phyloP scores from a whole-genome alignment of 441 rosid species.

The Populus hybrid region DNA sequence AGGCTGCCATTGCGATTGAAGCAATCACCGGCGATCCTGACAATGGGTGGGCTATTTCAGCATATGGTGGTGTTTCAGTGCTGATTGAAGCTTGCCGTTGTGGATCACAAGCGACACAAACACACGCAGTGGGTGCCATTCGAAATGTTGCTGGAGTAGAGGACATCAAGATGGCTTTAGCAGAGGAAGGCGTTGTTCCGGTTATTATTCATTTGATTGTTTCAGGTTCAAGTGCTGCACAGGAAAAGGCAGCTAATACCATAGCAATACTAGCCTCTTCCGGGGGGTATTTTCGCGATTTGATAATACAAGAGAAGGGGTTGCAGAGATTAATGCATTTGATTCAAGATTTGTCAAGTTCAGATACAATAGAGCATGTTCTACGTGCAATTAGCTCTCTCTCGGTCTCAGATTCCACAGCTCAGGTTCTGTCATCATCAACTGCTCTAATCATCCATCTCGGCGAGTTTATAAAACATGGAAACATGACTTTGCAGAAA shows the following conservation, averaged over 20 bases:
- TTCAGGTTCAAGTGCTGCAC: slow-evolving; percentile 34
- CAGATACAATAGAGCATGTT: slow-evolving; percentile 47
- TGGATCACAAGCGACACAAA: slow-evolving; percentile 46
- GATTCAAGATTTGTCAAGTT: slow-evolving; percentile 38
- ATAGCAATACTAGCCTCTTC: slow-evolving; percentile 55
- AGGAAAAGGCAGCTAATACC: slow-evolving; percentile 53
- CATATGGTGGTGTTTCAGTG: slow-evolving; percentile 58
- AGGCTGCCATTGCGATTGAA: slow-evolving; percentile 63
- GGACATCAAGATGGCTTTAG: slow-evolving; percentile 52
- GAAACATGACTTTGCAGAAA: slow-evolving; percentile 48
- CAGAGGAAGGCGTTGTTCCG: slow-evolving; percentile 70
- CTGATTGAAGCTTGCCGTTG: slow-evolving; percentile 66
- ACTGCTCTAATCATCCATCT: slow-evolving; percentile 52
- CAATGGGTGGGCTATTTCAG: slow-evolving; percentile 68
- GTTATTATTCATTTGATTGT: slow-evolving; percentile 46
- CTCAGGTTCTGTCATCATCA: slow-evolving; percentile 51
- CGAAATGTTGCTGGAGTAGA: slow-evolving; percentile 56
- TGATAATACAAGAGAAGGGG: slow-evolving; percentile 60
- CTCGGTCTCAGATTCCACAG: slow-evolving; percentile 29
- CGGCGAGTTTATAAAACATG: slow-evolving; percentile 62
- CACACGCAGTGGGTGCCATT: slow-evolving; percentile 58
- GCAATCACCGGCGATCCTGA: slow-evolving; percentile 69
- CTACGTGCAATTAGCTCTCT: slow-evolving; percentile 50
- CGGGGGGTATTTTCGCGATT: slow-evolving; percentile 51
- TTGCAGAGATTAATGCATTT: slow-evolving; percentile 50